Evolutionary conservation across 805 yeast genomes (phyloP).

Genomic region (Candida maris): DNA sequence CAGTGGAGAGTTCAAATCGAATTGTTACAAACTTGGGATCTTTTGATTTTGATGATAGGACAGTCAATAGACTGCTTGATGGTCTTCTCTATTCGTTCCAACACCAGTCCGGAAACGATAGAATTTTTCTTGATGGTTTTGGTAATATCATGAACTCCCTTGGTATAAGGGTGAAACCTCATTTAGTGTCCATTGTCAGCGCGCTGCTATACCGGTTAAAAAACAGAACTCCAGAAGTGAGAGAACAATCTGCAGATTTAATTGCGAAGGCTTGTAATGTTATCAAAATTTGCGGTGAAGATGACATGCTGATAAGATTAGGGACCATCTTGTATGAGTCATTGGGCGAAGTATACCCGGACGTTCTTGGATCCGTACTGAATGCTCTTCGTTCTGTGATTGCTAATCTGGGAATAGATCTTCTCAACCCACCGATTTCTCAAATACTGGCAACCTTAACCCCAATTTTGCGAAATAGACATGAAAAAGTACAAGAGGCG

Average conservation of each 20-base stretch:
- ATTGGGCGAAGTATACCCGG: constrained; percentile 92
- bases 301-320: constrained; percentile 59
- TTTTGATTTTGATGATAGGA: constrained; percentile 56
- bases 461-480: constrained; percentile 85
- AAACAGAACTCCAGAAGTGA: constrained; percentile 63
- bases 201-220: constrained; percentile 69
- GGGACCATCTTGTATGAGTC: constrained; percentile 82
- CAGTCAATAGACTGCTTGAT: constrained; percentile 67
- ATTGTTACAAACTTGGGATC: constrained; percentile 50
- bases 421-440: constrained; percentile 74
- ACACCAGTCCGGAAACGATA: constrained; percentile 60
- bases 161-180: constrained; percentile 64
- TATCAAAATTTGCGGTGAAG: constrained; percentile 61
- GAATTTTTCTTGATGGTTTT: constrained; percentile 55
- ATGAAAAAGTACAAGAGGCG: constrained; percentile 85
- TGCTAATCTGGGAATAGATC: constrained; percentile 51
- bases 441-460: constrained; percentile 85
- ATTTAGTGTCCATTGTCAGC: constrained; percentile 66
- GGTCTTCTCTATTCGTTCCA: constrained; percentile 79
- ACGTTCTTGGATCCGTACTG: constrained; percentile 82
- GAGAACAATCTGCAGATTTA: constrained; percentile 84
- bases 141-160: constrained; percentile 60
- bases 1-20: constrained; percentile 63
- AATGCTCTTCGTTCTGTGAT: constrained; percentile 67
- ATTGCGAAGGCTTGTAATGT: constrained; percentile 64